Percentiles rank a stretch among this genome's conserved stretches.
phyloP scores from a whole-genome alignment of 2,329 filamentous ascomycete species.

The Ascochyta lentis region DNA sequence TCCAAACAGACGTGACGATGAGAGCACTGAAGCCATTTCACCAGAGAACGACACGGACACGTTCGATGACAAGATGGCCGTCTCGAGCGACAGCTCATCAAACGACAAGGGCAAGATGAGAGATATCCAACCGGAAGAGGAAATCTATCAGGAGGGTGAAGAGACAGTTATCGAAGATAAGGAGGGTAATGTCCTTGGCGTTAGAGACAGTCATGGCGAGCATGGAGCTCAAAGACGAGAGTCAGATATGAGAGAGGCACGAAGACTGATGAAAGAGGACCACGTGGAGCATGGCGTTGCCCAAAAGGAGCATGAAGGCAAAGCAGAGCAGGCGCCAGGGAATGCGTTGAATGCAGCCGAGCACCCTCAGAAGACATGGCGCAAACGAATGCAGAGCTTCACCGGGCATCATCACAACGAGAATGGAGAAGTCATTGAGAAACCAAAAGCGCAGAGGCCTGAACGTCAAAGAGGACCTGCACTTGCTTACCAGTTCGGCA shows the following conservation, averaged over 20 bases:
- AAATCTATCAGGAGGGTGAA: conserved; percentile 82
- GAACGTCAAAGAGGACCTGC: conserved; percentile 68
- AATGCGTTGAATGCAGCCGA: conserved; percentile 49
- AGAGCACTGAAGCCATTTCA: conserved; percentile 41
- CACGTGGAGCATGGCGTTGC: conserved; percentile 52
- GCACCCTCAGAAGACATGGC: conserved; percentile 50
- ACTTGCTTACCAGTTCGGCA: conserved; percentile 85
- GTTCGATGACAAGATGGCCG: conserved; percentile 52
- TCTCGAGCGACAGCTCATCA: conserved; percentile 45
- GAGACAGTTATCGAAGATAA: conserved; percentile 82
- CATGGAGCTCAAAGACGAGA: conserved; percentile 66
- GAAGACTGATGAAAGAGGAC: conserved; percentile 61
- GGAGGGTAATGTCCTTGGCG: conserved; percentile 83
- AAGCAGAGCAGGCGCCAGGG: conserved; percentile 40
- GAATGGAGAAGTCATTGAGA: conserved; percentile 46
- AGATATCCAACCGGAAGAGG: conserved; percentile 51
- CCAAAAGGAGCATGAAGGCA: conserved; percentile 57
- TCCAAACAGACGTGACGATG: conserved; percentile 59
- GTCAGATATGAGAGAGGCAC: conserved; percentile 63
- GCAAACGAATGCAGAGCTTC: conserved; percentile 56
- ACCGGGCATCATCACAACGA: conserved; percentile 51
- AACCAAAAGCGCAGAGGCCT: conserved; percentile 41
- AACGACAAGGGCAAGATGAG: conserved; percentile 44
- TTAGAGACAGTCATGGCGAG: conserved; percentile 59
- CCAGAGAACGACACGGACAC: conserved; percentile 55